A percentile compares a stretch with the other conserved stretches of the same genome.
phyloP scores from a whole-genome alignment of 2,329 filamentous ascomycete genomes.

The Penicillium janthinellum region DNA sequence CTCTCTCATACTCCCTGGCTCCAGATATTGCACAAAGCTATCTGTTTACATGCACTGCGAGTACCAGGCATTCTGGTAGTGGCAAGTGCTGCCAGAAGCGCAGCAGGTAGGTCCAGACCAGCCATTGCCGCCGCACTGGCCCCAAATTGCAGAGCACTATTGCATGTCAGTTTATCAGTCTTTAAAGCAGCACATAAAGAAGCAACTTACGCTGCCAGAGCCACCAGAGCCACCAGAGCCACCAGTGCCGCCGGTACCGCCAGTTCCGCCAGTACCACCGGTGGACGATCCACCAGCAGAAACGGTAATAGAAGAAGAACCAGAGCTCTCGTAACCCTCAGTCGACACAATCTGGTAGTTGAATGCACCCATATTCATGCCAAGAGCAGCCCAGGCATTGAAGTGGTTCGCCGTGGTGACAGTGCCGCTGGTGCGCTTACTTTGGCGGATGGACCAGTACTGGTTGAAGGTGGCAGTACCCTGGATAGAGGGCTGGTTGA shows the following conservation, averaged over 20 bases:
- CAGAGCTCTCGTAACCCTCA: slow-evolving; percentile 48
- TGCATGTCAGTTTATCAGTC: not conserved
- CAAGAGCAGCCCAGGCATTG: slow-evolving; percentile 37
- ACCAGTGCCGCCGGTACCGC: not conserved
- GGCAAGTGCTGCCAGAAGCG: not conserved
- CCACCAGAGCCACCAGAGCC: not conserved
- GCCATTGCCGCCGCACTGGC: not conserved
- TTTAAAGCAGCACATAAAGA: not conserved
- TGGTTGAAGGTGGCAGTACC: slow-evolving; percentile 48
- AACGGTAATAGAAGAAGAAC: slow-evolving; percentile 45
- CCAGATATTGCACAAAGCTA: too few species aligned
- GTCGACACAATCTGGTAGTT: slow-evolving; percentile 48
- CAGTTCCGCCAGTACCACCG: not conserved
- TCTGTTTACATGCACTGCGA: not conserved
- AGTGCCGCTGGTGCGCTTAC: slow-evolving; percentile 38
- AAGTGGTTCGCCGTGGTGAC: slow-evolving; percentile 43
- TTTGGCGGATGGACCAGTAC: slow-evolving; percentile 46
- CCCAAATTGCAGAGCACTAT: not conserved
- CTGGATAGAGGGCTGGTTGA: slow-evolving; percentile 44
- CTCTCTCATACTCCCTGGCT: too few species aligned
- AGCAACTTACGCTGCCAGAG: not conserved
- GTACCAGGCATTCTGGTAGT: not conserved
- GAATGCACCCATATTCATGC: slow-evolving; percentile 36
- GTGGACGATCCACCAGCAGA: not conserved
- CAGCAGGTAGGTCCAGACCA: slow-evolving; percentile 2